Base-by-base conservation (phyloP, 345 rosid genomes). In the Noccaea caerulescens region DNA sequence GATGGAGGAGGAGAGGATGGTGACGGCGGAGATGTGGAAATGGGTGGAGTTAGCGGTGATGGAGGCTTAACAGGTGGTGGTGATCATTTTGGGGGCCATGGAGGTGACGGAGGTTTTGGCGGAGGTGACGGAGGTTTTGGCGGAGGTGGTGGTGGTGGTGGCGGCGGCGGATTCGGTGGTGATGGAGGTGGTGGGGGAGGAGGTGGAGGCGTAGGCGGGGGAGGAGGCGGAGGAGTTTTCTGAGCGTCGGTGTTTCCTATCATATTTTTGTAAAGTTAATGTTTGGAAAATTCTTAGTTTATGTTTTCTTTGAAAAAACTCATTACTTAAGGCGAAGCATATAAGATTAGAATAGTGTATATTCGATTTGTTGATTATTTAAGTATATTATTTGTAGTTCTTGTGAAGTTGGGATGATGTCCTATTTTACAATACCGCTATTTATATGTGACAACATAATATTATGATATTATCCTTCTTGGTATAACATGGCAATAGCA, bases 141-240 rank as follows among this genome's bases (percentile, higher is more conserved):
- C 5, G 32, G 36, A 1, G 47, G 38, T 2, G 72, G 63, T 0
- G 62, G 62, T 1, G 44, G 58, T 1, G 6, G 63, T 1, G 73
- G 14, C 4, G 42, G 39, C 1, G 44, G 52, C 30, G 72, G 63
- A 0, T n/a, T 27, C 45, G 57, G 46, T 0, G 77, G 49, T 3
- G 71, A 45, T 25, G 69, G 57, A 4, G 69, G 58, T 36, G 20
- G 20, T 0, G 61, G 62, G 4, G 73, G 77, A 0, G 72, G 66
- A 0, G 63, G 44, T 0, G 58, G 75, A 0, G 69, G 72, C 0
- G 72, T 66, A 2, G 56, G 13, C 0, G 72, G 72, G 0, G 59
- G 59, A 0, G 57, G 69, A 0, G 66, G 51, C 0, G 38, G 50
- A 60, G 51, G 66, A 14, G 55, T 14, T 16, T 56, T 2, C 20